These are phyloP conservation scores for Xylaria cubensis DNA, from an alignment of 495 filamentous ascomycete genomes.

Conservation along the genomic window DNA sequence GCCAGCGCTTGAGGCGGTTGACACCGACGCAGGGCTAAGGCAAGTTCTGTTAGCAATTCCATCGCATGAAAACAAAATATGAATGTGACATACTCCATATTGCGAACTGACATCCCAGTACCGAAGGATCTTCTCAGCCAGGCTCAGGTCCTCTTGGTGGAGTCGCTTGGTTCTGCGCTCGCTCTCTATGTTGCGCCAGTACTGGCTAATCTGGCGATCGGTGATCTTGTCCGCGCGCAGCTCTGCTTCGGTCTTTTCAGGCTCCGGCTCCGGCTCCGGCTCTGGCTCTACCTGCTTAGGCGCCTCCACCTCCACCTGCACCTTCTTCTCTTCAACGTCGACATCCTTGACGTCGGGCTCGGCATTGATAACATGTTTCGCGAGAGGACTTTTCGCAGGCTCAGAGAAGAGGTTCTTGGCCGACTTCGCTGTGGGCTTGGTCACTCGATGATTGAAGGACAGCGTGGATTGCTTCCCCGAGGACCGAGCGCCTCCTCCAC, in stretches of 20 bases:
- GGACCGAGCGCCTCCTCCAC: slow-evolving; percentile 54
- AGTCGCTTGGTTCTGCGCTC: slow-evolving; percentile 58
- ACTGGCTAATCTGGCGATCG: slow-evolving; percentile 68
- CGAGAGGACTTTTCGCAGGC: slow-evolving; percentile 34
- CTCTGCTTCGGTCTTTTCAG: slow-evolving; percentile 57
- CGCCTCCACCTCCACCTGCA: slow-evolving; percentile 35
- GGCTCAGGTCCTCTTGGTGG: slow-evolving; percentile 73
- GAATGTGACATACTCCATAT: slow-evolving; percentile 75
- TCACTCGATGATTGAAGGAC: slow-evolving; percentile 77
- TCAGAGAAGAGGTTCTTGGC: slow-evolving; percentile 55
- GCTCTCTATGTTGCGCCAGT: slow-evolving; percentile 74
- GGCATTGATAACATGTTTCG: slow-evolving; percentile 30
- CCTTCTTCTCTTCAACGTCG: slow-evolving; percentile 37
- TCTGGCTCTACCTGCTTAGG: slow-evolving; percentile 18
- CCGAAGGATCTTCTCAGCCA: slow-evolving; percentile 83
- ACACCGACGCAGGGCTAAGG: slow-evolving; percentile 87
- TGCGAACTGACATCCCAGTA: slow-evolving; percentile 88
- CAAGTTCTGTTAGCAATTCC: slow-evolving; percentile 20
- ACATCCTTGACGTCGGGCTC: slow-evolving; percentile 32
- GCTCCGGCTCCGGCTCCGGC: slow-evolving; percentile 10
- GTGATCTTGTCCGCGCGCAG: slow-evolving; percentile 64
- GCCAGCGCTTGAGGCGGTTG: slow-evolving; percentile 81
- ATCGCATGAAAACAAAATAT: neutral
- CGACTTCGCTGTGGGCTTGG: slow-evolving; percentile 68
- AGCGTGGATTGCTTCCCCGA: slow-evolving; percentile 70